phyloP scores from a whole-genome alignment of 2,329 filamentous ascomycete species.

The Davidsoniella australis region DNA sequence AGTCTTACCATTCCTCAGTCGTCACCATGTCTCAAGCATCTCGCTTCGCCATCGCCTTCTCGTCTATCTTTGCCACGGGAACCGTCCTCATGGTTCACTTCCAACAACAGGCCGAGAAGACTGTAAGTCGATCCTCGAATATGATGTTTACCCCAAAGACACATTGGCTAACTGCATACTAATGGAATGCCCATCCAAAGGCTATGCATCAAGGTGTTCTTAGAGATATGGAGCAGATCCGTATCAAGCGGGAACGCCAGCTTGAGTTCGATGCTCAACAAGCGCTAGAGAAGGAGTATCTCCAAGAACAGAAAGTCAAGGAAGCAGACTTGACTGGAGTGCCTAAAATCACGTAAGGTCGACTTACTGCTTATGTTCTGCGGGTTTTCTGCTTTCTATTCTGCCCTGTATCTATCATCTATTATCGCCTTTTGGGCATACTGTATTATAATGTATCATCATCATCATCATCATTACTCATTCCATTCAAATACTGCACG shows the following conservation, averaged over 20 bases:
- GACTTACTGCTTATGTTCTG: background rate
- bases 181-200: conserved; percentile 26
- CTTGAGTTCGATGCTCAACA: conserved; percentile 89
- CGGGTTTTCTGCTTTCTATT: background rate
- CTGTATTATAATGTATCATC: background rate
- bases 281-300: conserved; percentile 73
- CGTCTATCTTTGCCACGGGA: conserved; percentile 55
- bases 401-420: no score
- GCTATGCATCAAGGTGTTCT: conserved; percentile 93
- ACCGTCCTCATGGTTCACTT: conserved; percentile 81
- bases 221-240: conserved; percentile 86
- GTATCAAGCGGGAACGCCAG: conserved; percentile 75
- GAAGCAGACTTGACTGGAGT: conserved; percentile 6
- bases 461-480: background rate
- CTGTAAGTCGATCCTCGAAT: conserved; percentile 34
- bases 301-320: conserved; percentile 63
- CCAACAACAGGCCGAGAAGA: conserved; percentile 68
- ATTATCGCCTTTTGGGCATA: background rate
- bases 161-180: background rate
- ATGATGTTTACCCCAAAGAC: background rate
- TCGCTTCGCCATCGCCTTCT: conserved; percentile 67
- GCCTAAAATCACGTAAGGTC: conserved; percentile 1
- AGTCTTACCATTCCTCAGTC: background rate
- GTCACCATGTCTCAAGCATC: conserved; percentile 70
- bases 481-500: background rate